phyloP scores from a whole-genome alignment of 2,329 filamentous ascomycete genomes.

The Rosellinia necatrix region DNA sequence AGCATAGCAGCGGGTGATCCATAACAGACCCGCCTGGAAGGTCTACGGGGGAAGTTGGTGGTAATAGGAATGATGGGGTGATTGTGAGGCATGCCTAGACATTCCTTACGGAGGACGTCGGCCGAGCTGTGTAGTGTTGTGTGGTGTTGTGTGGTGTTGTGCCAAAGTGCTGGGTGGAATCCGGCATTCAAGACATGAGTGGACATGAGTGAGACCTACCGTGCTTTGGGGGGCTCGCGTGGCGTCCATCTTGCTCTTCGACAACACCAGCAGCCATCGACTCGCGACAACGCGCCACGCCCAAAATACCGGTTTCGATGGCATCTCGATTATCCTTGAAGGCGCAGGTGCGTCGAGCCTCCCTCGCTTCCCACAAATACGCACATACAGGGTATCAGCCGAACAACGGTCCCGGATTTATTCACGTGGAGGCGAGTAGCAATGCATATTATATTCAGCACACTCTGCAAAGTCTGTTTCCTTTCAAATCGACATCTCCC shows the following conservation, averaged over 20 bases:
- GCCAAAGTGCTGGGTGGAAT: constrained; percentile 31
- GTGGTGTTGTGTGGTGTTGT: too few species aligned
- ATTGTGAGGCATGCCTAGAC: constrained; percentile 41
- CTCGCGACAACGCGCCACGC: not conserved
- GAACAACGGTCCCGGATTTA: not conserved
- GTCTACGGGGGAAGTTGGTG: not conserved
- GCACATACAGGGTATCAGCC: too few species aligned
- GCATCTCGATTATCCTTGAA: too few species aligned
- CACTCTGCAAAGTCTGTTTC: constrained; percentile 47
- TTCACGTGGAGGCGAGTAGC: not conserved
- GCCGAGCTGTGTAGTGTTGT: too few species aligned
- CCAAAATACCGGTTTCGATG: not conserved
- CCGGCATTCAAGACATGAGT: constrained; percentile 11
- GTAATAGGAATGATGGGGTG: constrained; percentile 34
- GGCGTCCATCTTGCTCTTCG: constrained; percentile 6
- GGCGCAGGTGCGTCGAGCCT: too few species aligned
- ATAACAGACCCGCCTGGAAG: constrained; percentile 24
- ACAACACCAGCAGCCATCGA: not conserved
- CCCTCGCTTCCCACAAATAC: too few species aligned
- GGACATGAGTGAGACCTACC: constrained; percentile 27
- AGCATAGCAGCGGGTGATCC: constrained; percentile 25
- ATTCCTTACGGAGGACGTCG: not conserved
- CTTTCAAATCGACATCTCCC: constrained; percentile 65
- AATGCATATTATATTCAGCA: not conserved
- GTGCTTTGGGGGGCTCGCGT: constrained; percentile 16